Evolutionary conservation across 305 asterid species (phyloP), one percentile per base, ranked within the genome.

Genomic region (Ajuga reptans): DNA sequence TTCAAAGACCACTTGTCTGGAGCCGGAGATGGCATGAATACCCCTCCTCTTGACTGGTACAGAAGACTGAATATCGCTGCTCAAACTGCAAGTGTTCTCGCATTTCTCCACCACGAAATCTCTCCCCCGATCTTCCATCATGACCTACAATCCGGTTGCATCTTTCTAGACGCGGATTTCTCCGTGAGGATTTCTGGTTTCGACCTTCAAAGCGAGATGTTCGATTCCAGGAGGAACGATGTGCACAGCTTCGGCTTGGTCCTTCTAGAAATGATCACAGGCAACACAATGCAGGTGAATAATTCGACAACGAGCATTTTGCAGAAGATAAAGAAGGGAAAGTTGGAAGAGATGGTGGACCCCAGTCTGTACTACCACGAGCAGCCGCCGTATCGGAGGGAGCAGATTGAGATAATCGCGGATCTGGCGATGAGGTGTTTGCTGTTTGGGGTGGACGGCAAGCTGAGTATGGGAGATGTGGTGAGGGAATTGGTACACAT

Each of bases 341-440:
- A 82, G 78, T 46, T 88, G 14, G 92, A 88, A 64, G 95, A 88
- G 84, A 77, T 88, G 5, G 83, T 88, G 15, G 95, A 86, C 54
- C 89, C 83, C 12, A 75, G 69, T 52, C 84, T 88, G 34, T 83
- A 84, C 83, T 84, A 83, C 56, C 95, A 88, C 0, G 95, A 88
- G 82, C 90, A 83, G 73, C 84, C 87, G 9, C 36, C 76, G 12
- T 72, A 37, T 4, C 34, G 78, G 9, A 69, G 78, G 64, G 95
- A 88, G 82, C 86, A 85, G 70, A 79, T 87, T 2, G 86, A 83
- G 59, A 73, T 72, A 15, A 78, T 84, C 0, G 90, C 90, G 0
- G 95, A 88, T 67, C 82, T 88, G 9, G 92, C 89, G 24, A 84
- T 85, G n/a, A 81, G 95, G 75, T 86, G 92, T 69, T 61, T 88